A percentile compares a stretch with the other conserved stretches of the same genome.
Conservation (phyloP, 2,329 filamentous ascomycete genomes). For the Colletotrichum sp. region DNA sequence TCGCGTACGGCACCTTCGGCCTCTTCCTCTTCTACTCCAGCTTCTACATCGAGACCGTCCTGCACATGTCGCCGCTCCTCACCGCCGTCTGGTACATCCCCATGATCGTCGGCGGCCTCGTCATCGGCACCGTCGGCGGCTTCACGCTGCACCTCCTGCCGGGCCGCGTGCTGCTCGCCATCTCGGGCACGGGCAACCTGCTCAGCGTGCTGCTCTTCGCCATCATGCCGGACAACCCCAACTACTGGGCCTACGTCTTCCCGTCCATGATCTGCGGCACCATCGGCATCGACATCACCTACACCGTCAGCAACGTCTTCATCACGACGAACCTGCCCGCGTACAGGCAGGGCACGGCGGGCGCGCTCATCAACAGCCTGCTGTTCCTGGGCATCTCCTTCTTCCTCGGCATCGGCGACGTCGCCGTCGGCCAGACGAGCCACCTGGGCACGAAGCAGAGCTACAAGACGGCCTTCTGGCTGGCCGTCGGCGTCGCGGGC, state of each 20-base stretch:
- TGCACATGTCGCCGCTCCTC: slow-evolving; percentile 63
- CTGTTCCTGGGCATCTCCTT: slow-evolving; percentile 76
- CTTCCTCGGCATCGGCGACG: slow-evolving; percentile 72
- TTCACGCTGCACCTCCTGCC: slow-evolving; percentile 70
- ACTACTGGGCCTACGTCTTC: slow-evolving; percentile 78
- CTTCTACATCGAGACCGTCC: slow-evolving; percentile 66
- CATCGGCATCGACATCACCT: slow-evolving; percentile 76
- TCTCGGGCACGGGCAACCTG: slow-evolving; percentile 65
- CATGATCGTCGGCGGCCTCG: slow-evolving; percentile 69
- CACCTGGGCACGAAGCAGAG: slow-evolving; percentile 50
- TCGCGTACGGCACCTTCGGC: slow-evolving; percentile 64
- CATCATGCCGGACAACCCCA: slow-evolving; percentile 60
- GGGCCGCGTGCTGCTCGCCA: slow-evolving; percentile 64
- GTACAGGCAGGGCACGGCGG: slow-evolving; percentile 72
- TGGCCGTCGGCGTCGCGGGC: slow-evolving; percentile 60
- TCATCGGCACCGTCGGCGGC: slow-evolving; percentile 66
- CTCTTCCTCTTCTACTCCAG: slow-evolving; percentile 69
- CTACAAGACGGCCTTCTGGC: slow-evolving; percentile 72
- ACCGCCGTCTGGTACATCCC: slow-evolving; percentile 73
- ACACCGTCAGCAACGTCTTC: slow-evolving; percentile 77
- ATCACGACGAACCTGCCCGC: slow-evolving; percentile 74
- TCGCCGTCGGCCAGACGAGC: slow-evolving; percentile 57
- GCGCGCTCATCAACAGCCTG: slow-evolving; percentile 72
- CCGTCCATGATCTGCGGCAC: slow-evolving; percentile 72
- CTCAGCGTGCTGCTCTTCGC: slow-evolving; percentile 66